Percentiles rank a stretch among this genome's conserved stretches.
These are phyloP conservation scores for Austropuccinia psidii DNA, from an alignment of 1,284 basidiomycete genomes.

Conservation along the genomic window DNA sequence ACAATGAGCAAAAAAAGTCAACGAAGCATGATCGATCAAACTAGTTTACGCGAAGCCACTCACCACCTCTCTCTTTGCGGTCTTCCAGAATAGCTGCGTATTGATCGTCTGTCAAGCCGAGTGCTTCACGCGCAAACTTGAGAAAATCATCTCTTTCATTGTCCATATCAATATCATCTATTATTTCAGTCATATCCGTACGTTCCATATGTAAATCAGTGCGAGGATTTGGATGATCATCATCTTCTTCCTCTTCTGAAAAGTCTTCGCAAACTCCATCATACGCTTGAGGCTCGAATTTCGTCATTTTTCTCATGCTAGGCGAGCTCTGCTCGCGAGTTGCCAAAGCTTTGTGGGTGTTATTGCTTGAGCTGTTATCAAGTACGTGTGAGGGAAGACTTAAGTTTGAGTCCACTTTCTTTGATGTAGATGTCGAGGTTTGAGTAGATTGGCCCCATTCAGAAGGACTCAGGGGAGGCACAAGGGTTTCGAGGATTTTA, in stretches of 20 bases:
- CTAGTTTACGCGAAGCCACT: conserved; percentile 41
- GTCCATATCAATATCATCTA: conserved; percentile 70
- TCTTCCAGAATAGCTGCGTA: conserved; percentile 74
- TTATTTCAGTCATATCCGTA: conserved; percentile 29
- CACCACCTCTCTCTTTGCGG: conserved; percentile 66
- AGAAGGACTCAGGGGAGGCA: conserved; percentile 46
- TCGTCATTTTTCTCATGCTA: conserved; percentile 41
- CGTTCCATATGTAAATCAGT: conserved; percentile 38
- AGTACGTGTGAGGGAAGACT: not conserved
- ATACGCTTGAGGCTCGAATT: conserved; percentile 45
- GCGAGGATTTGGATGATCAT: conserved; percentile 39
- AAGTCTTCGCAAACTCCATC: conserved; percentile 43
- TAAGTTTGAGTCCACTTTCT: not conserved
- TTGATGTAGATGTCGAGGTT: not conserved
- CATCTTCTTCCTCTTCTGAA: conserved; percentile 39
- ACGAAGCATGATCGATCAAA: conserved; percentile 4
- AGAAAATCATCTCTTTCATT: conserved; percentile 86
- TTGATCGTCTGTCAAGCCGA: conserved; percentile 74
- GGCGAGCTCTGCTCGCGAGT: conserved; percentile 21
- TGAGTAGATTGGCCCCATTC: conserved; percentile 49
- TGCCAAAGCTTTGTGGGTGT: not conserved
- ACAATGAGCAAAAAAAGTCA: not conserved
- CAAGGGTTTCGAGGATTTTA: conserved; percentile 46
- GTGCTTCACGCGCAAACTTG: conserved; percentile 76
- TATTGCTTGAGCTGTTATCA: not conserved